Evolutionary conservation across 2,329 filamentous ascomycete genomes (phyloP).

Genomic region (Fusarium nygamai): DNA sequence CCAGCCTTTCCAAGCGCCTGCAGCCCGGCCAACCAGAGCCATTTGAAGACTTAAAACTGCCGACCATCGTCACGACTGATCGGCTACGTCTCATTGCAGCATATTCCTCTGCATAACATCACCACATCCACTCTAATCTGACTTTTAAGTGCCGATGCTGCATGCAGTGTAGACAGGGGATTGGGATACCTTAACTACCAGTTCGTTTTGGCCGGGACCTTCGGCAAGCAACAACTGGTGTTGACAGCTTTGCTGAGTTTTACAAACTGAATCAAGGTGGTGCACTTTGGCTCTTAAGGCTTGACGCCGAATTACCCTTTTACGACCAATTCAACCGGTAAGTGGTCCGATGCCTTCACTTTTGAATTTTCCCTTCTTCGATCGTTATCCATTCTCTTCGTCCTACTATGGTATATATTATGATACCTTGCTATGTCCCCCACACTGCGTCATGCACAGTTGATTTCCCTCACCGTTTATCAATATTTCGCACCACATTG

Average conservation of each 20-base stretch:
- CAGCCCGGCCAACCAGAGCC: conserved; percentile 40
- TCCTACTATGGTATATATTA: not conserved
- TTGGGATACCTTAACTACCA: conserved; percentile 21
- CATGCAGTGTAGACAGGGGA: conserved; percentile 37
- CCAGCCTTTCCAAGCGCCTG: conserved; percentile 28
- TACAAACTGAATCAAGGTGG: conserved; percentile 6
- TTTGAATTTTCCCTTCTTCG: not conserved
- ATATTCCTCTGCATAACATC: conserved; percentile 37
- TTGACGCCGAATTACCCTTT: conserved; percentile 16
- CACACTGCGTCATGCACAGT: conserved; percentile 34
- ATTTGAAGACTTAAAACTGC: conserved; percentile 27
- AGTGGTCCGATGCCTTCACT: conserved; percentile 20
- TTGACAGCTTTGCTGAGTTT: conserved; percentile 24
- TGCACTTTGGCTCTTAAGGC: conserved; percentile 17
- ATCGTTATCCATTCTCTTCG: conserved; percentile 4
- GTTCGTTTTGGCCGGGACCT: conserved; percentile 27
- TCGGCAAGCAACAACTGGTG: conserved; percentile 24
- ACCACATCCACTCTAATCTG: conserved; percentile 26
- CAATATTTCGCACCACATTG: conserved; percentile 15
- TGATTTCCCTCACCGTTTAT: conserved; percentile 9
- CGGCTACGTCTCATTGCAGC: conserved; percentile 35
- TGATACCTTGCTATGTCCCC: conserved; percentile 30
- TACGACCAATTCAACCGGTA: conserved; percentile 33
- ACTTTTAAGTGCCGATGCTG: conserved; percentile 36
- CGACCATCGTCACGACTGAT: conserved; percentile 24